These are phyloP conservation scores for Uronychia setigera DNA, from an alignment of 73 alveolate species.

Conservation along the genomic window DNA sequence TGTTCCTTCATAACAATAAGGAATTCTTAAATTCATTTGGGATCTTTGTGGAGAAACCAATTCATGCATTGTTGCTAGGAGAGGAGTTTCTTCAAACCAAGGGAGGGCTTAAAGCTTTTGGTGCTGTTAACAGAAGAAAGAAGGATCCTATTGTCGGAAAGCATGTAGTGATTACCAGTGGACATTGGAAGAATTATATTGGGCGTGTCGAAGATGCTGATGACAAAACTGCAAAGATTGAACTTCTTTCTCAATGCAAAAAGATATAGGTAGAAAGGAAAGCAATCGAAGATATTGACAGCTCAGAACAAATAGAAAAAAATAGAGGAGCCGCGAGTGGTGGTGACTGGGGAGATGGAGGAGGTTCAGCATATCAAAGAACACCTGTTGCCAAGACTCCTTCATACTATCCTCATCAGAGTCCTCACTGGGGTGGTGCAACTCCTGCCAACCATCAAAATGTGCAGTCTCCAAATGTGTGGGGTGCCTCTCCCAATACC, in stretches of 20 bases:
- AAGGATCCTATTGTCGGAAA: slow-evolving; percentile 22
- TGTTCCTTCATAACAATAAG: slow-evolving; percentile 82
- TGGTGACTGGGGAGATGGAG: slow-evolving; percentile 29
- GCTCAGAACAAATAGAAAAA: slow-evolving; percentile 61
- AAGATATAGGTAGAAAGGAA: not conserved
- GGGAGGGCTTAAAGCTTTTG: slow-evolving; percentile 74
- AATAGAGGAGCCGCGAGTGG: not conserved
- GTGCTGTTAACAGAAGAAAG: slow-evolving; percentile 11
- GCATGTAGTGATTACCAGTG: slow-evolving; percentile 13
- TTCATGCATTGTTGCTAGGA: slow-evolving; percentile 9
- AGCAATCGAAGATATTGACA: slow-evolving; percentile 48
- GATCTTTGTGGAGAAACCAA: slow-evolving; percentile 16
- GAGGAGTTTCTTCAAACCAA: slow-evolving; percentile 46
- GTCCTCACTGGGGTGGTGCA: slow-evolving; percentile 49
- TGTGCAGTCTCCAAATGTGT: too few species aligned
- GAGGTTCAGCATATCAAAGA: slow-evolving; percentile 45
- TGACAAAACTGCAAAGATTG: slow-evolving; percentile 11
- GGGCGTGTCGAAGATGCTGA: slow-evolving; percentile 14
- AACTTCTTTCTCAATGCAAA: slow-evolving; percentile 11
- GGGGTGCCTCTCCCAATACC: too few species aligned
- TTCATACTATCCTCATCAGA: slow-evolving; percentile 45
- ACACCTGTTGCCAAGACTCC: slow-evolving; percentile 56
- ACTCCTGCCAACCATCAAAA: too few species aligned
- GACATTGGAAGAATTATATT: slow-evolving; percentile 11
- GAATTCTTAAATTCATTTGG: slow-evolving; percentile 39